phyloP scores from a whole-genome alignment of 2,329 filamentous ascomycete species.

The Paecilomyces sp. region DNA sequence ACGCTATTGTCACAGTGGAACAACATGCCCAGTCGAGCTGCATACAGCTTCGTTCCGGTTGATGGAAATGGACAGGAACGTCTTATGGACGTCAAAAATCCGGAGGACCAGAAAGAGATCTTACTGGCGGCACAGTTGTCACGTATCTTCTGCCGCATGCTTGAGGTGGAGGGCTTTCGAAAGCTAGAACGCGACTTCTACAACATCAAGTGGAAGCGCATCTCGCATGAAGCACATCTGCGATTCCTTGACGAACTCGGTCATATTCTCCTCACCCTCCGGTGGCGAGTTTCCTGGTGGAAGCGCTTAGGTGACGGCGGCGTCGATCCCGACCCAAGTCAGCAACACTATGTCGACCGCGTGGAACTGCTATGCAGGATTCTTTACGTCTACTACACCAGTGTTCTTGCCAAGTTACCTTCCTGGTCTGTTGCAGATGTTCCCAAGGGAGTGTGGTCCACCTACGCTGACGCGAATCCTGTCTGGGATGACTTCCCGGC shows the following conservation, averaged over 20 bases:
- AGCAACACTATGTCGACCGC: constrained; percentile 33
- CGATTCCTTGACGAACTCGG: constrained; percentile 34
- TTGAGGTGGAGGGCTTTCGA: constrained; percentile 40
- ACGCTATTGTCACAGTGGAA: constrained; percentile 36
- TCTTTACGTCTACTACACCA: constrained; percentile 42
- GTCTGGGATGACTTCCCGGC: constrained; percentile 39
- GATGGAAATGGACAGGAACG: constrained; percentile 22
- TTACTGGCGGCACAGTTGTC: constrained; percentile 38
- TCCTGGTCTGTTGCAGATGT: constrained; percentile 30
- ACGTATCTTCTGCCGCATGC: constrained; percentile 39
- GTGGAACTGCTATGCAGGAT: constrained; percentile 36
- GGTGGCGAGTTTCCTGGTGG: constrained; percentile 42
- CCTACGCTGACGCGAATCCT: constrained; percentile 33
- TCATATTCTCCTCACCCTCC: constrained; percentile 34
- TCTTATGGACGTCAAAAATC: constrained; percentile 32
- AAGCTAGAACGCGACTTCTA: constrained; percentile 38
- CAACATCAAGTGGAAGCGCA: constrained; percentile 40
- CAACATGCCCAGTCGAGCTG: constrained; percentile 41
- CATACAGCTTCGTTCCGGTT: constrained; percentile 33
- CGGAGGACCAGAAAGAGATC: constrained; percentile 31
- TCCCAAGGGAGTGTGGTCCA: constrained; percentile 33
- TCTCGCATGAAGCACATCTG: constrained; percentile 34
- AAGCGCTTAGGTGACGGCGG: constrained; percentile 33
- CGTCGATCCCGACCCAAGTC: constrained; percentile 24
- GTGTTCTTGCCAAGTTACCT: constrained; percentile 34